Evolutionary conservation across 192 early-diverging fungal genomes (phyloP).

Genomic region (Coemansia sp.): DNA sequence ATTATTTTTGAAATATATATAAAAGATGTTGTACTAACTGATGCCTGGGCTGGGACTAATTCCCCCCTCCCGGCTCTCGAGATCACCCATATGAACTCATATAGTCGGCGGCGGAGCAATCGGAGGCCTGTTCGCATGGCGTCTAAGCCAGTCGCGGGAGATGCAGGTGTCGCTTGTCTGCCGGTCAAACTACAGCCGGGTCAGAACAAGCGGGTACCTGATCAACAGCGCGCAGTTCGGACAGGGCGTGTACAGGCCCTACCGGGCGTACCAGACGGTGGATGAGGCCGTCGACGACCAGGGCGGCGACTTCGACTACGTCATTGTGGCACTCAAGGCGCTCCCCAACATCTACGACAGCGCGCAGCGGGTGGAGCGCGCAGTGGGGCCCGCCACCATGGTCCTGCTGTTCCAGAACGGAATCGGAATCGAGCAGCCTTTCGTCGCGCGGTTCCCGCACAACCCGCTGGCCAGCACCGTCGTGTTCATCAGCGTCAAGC

Average conservation of each 20-base stretch:
- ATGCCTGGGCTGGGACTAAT: too few relatives aligned
- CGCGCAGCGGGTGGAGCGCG: conserved; percentile 24
- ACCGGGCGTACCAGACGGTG: conserved; percentile 24
- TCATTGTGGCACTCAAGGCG: conserved; percentile 51
- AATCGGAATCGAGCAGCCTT: conserved; percentile 45
- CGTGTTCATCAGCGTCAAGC: conserved; percentile 47
- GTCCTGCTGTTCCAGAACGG: conserved; percentile 48
- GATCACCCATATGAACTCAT: too few relatives aligned
- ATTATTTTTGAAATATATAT: too few relatives aligned
- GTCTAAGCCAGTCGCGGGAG: conserved; percentile 32
- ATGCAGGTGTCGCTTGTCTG: conserved; percentile 41
- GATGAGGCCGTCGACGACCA: conserved; percentile 26
- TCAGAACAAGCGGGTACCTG: conserved; percentile 22
- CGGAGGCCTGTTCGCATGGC: conserved; percentile 48
- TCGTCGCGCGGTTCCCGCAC: conserved; percentile 23
- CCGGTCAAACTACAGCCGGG: conserved; percentile 45
- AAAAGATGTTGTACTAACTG: too few relatives aligned
- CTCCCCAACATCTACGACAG: conserved; percentile 52
- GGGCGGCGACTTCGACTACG: conserved; percentile 42
- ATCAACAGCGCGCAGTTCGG: conserved; percentile 45
- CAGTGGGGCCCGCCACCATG: conserved; percentile 26
- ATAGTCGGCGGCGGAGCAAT: conserved; percentile 51
- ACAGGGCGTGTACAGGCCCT: conserved; percentile 22
- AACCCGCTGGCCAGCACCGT: conserved; percentile 39
- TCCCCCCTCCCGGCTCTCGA: too few relatives aligned